These are phyloP conservation scores for Leptodermis oblonga DNA, from an alignment of 257 asterid genomes.

Conservation along the genomic window DNA sequence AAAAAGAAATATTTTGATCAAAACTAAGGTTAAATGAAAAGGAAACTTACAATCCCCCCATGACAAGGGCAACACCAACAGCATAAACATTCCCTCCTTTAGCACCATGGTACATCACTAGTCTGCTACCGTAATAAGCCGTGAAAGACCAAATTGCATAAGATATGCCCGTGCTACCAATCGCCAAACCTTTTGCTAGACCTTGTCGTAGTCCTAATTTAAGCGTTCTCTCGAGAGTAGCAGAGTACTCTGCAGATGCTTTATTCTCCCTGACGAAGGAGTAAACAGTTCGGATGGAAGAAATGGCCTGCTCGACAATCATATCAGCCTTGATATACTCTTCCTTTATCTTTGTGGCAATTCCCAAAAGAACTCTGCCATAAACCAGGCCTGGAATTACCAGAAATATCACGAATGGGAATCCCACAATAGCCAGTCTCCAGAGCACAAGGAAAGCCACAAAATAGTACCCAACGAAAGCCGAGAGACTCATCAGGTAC, in stretches of 20 bases:
- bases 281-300: constrained; percentile 76
- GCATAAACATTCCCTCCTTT: constrained; percentile 85
- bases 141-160: constrained; percentile 79
- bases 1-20: too few species aligned
- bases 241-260: constrained; percentile 42
- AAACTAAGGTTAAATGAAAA: too few species aligned
- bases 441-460: constrained; percentile 62
- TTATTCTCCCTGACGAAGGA: constrained; percentile 73
- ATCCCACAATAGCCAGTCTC: constrained; percentile 71
- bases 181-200: too few species aligned
- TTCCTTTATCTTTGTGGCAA: constrained; percentile 49
- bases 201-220: too few species aligned
- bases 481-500: constrained; percentile 61
- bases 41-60: constrained; percentile 75
- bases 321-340: constrained; percentile 62
- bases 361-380: constrained; percentile 65
- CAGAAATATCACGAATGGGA: too few species aligned
- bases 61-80: constrained; percentile 66
- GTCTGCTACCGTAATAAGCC: constrained; percentile 77
- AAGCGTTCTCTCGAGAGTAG: too few species aligned
- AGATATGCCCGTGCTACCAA: constrained; percentile 71
- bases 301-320: constrained; percentile 74
- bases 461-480: constrained; percentile 52
- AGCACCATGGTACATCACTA: too few species aligned
- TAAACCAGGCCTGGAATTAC: constrained; percentile 82